These are phyloP conservation scores for Canariomyces notabilis DNA, from an alignment of 2,329 filamentous ascomycete species.

Conservation along the genomic window DNA sequence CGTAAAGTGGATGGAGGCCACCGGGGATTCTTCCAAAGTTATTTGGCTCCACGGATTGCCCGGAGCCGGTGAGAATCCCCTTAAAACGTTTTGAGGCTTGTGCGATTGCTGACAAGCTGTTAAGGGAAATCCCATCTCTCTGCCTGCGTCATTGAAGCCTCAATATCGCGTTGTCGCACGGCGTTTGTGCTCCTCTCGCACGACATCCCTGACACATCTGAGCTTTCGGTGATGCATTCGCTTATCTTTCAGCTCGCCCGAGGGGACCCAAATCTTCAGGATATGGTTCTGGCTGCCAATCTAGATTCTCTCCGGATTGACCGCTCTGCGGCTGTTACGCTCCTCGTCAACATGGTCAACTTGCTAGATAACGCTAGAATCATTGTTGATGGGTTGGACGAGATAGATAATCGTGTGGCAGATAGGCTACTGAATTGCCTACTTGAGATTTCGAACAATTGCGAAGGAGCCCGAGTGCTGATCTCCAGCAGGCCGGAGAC, in stretches of 20 bases:
- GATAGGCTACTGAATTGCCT: constrained; percentile 14
- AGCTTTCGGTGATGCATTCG: constrained; percentile 19
- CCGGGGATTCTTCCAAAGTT: constrained; percentile 1
- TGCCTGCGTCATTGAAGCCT: constrained; percentile 8
- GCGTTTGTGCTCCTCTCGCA: constrained; percentile 21
- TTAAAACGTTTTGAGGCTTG: background rate
- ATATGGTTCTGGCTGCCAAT: constrained; percentile 20
- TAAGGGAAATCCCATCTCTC: constrained; percentile 22
- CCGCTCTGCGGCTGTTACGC: constrained; percentile 21
- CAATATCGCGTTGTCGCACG: constrained; percentile 6
- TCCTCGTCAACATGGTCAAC: constrained; percentile 16
- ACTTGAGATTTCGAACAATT: constrained; percentile 15
- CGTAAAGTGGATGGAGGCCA: constrained; percentile 13
- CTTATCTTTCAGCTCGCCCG: constrained; percentile 20
- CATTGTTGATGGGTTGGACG: constrained; percentile 30
- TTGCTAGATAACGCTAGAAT: constrained; percentile 4
- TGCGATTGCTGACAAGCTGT: background rate
- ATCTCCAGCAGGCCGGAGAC: no score
- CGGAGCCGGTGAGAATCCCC: constrained; percentile 21
- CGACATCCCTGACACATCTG: constrained; percentile 8
- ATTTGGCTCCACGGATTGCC: constrained; percentile 27
- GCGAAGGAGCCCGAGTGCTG: constrained; percentile 16
- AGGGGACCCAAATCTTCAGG: constrained; percentile 21
- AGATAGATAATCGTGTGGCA: constrained; percentile 23
- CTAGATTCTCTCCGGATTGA: constrained; percentile 19